Evolutionary conservation across 768 basidiomycete genomes (phyloP).

Genomic region (Pleurotus platypus): DNA sequence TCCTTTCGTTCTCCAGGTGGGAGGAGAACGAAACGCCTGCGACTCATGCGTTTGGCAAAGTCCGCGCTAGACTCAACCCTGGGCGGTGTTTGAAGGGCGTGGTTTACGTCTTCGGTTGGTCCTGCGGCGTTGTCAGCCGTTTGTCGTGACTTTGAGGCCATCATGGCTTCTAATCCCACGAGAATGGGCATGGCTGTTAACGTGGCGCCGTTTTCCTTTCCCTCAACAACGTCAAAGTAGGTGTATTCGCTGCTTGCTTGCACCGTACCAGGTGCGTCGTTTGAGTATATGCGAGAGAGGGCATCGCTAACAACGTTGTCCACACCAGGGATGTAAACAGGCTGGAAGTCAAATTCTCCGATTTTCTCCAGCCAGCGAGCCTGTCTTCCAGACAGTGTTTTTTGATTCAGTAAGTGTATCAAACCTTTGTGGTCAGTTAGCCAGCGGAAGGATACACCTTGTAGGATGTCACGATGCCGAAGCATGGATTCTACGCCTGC

Average conservation of each 20-base stretch:
- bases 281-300: conserved; percentile 22
- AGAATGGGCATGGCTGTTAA: conserved; percentile 7
- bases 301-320: conserved; percentile 25
- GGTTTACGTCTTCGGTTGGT: neutral
- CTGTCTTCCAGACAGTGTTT: conserved; percentile 8
- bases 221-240: neutral
- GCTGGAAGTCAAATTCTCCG: conserved; percentile 14
- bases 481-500: conserved; percentile 10
- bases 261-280: conserved; percentile 12
- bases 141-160: neutral
- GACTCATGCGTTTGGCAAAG: conserved; percentile 1
- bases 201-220: neutral
- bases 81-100: neutral
- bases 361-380: conserved; percentile 13
- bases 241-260: conserved; percentile 14
- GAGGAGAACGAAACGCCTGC: conserved; percentile 11
- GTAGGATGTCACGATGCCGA: conserved; percentile 8
- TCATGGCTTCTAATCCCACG: conserved; percentile 12
- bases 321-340: conserved; percentile 12
- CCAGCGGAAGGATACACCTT: conserved; percentile 7
- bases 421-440: conserved; percentile 12
- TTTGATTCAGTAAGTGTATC: conserved; percentile 8
- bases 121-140: neutral
- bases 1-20: conserved; percentile 10
- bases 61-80: conserved; percentile 8